These are phyloP conservation scores for Claviceps purpurea DNA, from an alignment of 2,329 filamentous ascomycete species.

Conservation along the genomic window DNA sequence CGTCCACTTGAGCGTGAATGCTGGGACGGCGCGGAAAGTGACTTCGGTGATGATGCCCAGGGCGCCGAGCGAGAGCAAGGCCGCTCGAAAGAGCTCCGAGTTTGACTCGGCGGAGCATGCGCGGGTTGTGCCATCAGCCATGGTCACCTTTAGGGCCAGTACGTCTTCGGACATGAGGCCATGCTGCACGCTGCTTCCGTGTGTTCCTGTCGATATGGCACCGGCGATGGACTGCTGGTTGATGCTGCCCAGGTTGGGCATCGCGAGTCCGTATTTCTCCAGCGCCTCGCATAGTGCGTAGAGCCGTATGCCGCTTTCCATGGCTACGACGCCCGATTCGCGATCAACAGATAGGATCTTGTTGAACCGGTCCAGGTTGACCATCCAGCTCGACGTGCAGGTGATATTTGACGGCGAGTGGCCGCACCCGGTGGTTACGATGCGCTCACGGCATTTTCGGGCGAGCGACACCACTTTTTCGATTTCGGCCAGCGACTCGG, in stretches of 20 bases:
- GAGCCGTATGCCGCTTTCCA: constrained; percentile 82
- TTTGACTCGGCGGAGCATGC: constrained; percentile 58
- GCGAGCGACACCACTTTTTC: constrained; percentile 74
- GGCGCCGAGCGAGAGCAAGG: constrained; percentile 75
- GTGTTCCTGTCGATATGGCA: constrained; percentile 84
- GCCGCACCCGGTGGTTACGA: constrained; percentile 78
- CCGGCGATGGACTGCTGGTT: constrained; percentile 88
- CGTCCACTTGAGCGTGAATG: constrained; percentile 75
- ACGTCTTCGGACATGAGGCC: constrained; percentile 75
- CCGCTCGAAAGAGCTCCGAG: constrained; percentile 72
- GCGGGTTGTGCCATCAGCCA: constrained; percentile 64
- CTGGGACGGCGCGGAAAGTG: constrained; percentile 66
- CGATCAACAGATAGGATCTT: constrained; percentile 57
- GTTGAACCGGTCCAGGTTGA: constrained; percentile 80
- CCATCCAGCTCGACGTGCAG: constrained; percentile 84
- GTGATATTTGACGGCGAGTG: constrained; percentile 90
- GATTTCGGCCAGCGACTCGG: constrained; percentile 65
- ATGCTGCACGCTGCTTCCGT: constrained; percentile 75
- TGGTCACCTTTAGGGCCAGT: constrained; percentile 60
- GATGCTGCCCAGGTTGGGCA: constrained; percentile 90
- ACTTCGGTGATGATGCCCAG: constrained; percentile 85
- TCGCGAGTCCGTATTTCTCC: constrained; percentile 61
- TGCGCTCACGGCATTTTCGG: constrained; percentile 62
- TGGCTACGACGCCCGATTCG: constrained; percentile 52
- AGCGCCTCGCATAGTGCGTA: constrained; percentile 60